Conservation (phyloP, 257 asterid species). For the Solanum verrucosum region DNA sequence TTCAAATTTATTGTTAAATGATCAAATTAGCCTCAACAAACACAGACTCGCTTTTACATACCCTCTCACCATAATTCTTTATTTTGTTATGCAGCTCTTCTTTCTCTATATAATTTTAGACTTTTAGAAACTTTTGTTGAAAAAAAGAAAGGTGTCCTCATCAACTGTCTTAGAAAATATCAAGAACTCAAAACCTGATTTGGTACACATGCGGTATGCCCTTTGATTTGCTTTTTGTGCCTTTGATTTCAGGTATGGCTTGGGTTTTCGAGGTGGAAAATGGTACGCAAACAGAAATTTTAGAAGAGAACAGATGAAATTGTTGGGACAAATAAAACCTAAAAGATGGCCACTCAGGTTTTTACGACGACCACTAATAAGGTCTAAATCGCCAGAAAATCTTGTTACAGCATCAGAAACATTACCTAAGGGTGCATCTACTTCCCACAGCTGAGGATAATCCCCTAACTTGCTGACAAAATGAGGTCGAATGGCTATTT, state of each 20-base stretch:
- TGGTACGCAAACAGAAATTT: slow-evolving; percentile 54
- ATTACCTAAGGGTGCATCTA: neutral
- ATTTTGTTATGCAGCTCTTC: neutral
- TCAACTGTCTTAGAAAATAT: neutral
- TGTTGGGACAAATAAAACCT: slow-evolving; percentile 55
- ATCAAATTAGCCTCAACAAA: neutral
- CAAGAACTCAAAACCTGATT: neutral
- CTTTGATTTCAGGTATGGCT: slow-evolving; percentile 42
- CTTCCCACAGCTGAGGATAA: neutral
- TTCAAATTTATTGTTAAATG: neutral
- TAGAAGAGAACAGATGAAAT: slow-evolving; percentile 66
- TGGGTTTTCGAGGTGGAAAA: slow-evolving; percentile 91
- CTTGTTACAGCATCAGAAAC: slow-evolving; percentile 28
- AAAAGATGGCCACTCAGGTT: slow-evolving; percentile 58
- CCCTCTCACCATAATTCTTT: neutral
- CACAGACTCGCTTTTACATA: neutral
- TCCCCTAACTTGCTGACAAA: neutral
- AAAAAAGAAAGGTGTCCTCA: neutral
- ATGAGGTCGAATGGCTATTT: neutral
- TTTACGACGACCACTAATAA: slow-evolving; percentile 44
- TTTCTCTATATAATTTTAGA: neutral
- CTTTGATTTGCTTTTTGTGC: neutral
- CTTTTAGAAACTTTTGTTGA: neutral
- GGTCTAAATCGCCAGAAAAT: slow-evolving; percentile 24
- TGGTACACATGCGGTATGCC: neutral